Evolutionary conservation across 805 yeast species (phyloP).

Genomic region (Candida endomychidarum): DNA sequence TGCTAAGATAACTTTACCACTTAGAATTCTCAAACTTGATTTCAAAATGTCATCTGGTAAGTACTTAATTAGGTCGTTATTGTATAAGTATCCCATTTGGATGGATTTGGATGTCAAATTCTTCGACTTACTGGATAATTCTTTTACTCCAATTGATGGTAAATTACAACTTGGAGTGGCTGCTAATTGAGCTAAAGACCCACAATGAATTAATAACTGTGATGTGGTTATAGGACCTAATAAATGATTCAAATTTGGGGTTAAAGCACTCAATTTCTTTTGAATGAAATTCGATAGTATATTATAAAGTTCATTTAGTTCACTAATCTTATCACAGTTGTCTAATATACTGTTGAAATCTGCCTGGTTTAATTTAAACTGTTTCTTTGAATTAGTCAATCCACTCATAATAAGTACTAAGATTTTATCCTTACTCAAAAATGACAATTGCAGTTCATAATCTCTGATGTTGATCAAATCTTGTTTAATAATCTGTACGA

Average conservation of each 20-base stretch:
- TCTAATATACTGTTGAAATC: conserved; percentile 39
- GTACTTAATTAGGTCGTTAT: conserved; percentile 56
- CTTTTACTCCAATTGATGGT: conserved; percentile 67
- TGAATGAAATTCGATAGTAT: conserved; percentile 57
- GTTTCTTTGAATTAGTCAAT: conserved; percentile 43
- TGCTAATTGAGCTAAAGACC: conserved; percentile 67
- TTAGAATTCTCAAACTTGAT: conserved; percentile 73
- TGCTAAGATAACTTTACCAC: conserved; percentile 79
- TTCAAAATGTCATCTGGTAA: conserved; percentile 59
- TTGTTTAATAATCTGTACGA: conserved; percentile 53
- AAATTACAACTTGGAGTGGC: conserved; percentile 80
- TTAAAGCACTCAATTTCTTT: conserved; percentile 53
- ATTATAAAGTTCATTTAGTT: conserved; percentile 43
- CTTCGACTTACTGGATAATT: conserved; percentile 29
- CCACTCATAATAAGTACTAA: conserved; percentile 76
- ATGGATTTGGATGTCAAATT: conserved; percentile 28
- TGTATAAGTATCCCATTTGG: conserved; percentile 69
- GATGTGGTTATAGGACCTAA: conserved; percentile 75
- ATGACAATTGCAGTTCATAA: conserved; percentile 36
- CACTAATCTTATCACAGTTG: conserved; percentile 49
- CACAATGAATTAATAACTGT: conserved; percentile 64
- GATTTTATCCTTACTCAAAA: conserved; percentile 53
- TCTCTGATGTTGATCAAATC: conserved; percentile 32
- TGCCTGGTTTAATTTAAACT: conserved; percentile 22
- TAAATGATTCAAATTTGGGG: conserved; percentile 77